Base-by-base conservation (phyloP, 176 grass and related monocot genomes). In the Pharus latifolius region DNA sequence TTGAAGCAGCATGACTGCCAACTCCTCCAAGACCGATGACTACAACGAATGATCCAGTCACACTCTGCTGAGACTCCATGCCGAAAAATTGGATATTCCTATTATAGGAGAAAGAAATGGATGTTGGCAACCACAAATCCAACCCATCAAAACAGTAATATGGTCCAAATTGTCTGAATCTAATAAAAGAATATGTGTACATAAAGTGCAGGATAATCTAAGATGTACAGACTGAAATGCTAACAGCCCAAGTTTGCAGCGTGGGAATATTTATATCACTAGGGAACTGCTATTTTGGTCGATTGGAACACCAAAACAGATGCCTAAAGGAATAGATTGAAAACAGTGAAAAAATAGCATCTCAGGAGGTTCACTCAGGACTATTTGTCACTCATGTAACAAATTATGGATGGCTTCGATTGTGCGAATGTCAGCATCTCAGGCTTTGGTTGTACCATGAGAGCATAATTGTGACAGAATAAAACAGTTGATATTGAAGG, bases 31-130 rank as follows among this genome's bases (percentile, higher is more conserved):
- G 95, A 72, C 90, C 95, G 26, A 99, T 86, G 35, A 94, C 78
- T 25, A 99, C 72, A 76, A 88, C 82, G 70, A 69, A 99, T 27
- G 90, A 88, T 63, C 73, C 67, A 7, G 78, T 94, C 55, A 99
- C 87, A 86, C 94, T 86, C 78, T 73, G 80, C 82, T 99, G 90
- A 40, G 82, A 91, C 56, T 99, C 84, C 27, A 77, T 34, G 56
- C 90, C 95, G 73, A 99, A 99, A 80, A 99, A 99, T 49, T 94
- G 95, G 69, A 99, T 91, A 54, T 94, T 99, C 90, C 95, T 99
- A 53, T 30, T 25, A 38, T 35, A 73, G 15, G 20, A 60, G 29
- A 65, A 60, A 72, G 18, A 59, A 64, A 61, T 16, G 60, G 8
- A 59, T 49, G 24, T 56, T 50, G 17, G 23, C 54, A 65, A 84